Conservation (phyloP, 2,329 filamentous ascomycete genomes). For the Fusarium marasasianum region DNA sequence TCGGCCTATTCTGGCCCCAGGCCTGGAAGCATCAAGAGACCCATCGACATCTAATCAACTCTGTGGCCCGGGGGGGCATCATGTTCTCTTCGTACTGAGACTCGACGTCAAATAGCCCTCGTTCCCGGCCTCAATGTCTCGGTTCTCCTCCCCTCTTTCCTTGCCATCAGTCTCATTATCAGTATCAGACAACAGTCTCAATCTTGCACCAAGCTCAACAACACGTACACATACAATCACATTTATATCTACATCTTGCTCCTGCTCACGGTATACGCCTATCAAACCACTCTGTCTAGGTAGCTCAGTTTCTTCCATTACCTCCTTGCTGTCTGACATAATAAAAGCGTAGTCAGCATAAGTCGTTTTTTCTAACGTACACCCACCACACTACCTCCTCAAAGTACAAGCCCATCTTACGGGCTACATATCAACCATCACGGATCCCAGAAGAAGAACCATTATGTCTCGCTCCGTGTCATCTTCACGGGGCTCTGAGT, state of each 20-base stretch:
- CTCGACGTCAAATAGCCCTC: constrained; percentile 31
- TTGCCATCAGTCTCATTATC: constrained; percentile 1
- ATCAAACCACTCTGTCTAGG: background rate
- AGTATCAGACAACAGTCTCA: background rate
- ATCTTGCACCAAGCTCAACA: background rate
- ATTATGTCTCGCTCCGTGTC: constrained; percentile 42
- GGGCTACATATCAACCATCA: constrained; percentile 26
- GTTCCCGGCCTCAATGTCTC: constrained; percentile 25
- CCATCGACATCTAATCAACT: constrained; percentile 28
- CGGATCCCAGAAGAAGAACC: constrained; percentile 33
- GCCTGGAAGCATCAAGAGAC: constrained; percentile 22
- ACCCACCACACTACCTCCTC: background rate
- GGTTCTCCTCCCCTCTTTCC: background rate
- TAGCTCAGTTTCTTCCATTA: constrained; percentile 3
- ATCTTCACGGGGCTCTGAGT: constrained; percentile 44
- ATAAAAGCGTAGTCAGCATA: constrained; percentile 19
- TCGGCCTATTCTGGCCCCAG: constrained; percentile 22
- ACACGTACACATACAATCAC: background rate
- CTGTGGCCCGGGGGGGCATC: constrained; percentile 24
- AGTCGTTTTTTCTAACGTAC: constrained; percentile 12
- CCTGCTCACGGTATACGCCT: constrained; percentile 1
- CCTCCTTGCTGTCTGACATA: constrained; percentile 22
- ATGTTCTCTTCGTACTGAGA: constrained; percentile 20
- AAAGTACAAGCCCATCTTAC: constrained; percentile 8
- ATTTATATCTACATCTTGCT: background rate